Evolutionary conservation across 129 eudicot genomes (phyloP).

Genomic region (Flaveria ramosissima): DNA sequence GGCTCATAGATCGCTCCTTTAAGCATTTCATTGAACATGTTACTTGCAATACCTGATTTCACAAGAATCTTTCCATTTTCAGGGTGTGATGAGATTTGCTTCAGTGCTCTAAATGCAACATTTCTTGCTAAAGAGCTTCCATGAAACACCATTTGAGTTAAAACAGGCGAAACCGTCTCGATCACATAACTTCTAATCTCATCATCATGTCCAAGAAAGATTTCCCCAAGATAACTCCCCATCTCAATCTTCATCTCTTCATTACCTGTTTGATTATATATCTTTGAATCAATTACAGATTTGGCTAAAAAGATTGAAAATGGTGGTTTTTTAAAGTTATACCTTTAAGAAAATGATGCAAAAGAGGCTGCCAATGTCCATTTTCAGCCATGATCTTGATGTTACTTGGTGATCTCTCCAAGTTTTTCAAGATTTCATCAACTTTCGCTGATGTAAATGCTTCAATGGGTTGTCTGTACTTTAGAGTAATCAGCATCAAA

Average conservation of each 20-base stretch:
- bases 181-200: conserved; percentile 49
- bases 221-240: conserved; percentile 57
- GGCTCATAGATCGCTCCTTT: conserved; percentile 47
- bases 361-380: conserved; percentile 71
- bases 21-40: conserved; percentile 61
- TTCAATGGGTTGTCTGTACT: conserved; percentile 50
- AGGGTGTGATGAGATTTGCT: conserved; percentile 57
- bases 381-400: conserved; percentile 81
- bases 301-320: not conserved
- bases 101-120: conserved; percentile 59
- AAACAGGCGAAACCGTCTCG: conserved; percentile 52
- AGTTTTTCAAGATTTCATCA: conserved; percentile 56
- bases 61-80: conserved; percentile 52
- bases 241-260: conserved; percentile 69
- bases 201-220: conserved; percentile 51
- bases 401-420: conserved; percentile 54
- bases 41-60: conserved; percentile 46
- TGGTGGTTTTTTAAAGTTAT: not conserved
- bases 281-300: not conserved
- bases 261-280: conserved; percentile 39
- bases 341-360: conserved; percentile 66
- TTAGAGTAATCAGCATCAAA: conserved; percentile 54
- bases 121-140: conserved; percentile 49
- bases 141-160: conserved; percentile 50
- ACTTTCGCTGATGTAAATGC: conserved; percentile 52